Conservation (phyloP, 2,329 filamentous ascomycete genomes). For the Neophaeococcomyces mojaviensis region DNA sequence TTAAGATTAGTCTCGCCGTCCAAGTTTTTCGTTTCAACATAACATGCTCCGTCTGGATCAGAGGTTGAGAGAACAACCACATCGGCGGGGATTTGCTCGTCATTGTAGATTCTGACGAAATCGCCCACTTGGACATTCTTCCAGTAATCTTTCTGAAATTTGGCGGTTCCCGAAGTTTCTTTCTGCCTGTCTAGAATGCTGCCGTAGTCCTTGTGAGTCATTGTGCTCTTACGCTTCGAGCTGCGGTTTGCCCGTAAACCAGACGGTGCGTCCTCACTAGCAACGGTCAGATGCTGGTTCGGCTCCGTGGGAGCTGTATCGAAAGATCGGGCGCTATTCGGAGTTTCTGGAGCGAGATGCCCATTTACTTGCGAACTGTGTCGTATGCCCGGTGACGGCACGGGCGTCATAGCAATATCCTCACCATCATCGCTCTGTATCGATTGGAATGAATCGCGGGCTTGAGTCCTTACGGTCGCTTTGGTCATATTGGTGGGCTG, state of each 20-base stretch:
- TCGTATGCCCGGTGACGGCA: slow-evolving; percentile 56
- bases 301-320: slow-evolving; percentile 20
- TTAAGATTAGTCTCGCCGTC: slow-evolving; percentile 98
- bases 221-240: slow-evolving; percentile 16
- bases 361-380: slow-evolving; percentile 12
- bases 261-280: slow-evolving; percentile 15
- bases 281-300: slow-evolving; percentile 4
- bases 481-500: slow-evolving; percentile 60
- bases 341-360: slow-evolving; percentile 16
- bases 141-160: slow-evolving; percentile 91
- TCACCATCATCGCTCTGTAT: slow-evolving; percentile 43
- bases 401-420: slow-evolving; percentile 92
- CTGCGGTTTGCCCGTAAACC: slow-evolving; percentile 12
- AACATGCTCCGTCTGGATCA: slow-evolving; percentile 88
- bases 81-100: slow-evolving; percentile 91
- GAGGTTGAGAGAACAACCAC: slow-evolving; percentile 88
- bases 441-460: slow-evolving; percentile 46
- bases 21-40: slow-evolving; percentile 95
- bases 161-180: slow-evolving; percentile 59
- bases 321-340: slow-evolving; percentile 24
- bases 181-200: slow-evolving; percentile 67
- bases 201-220: slow-evolving; percentile 50
- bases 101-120: slow-evolving; percentile 92
- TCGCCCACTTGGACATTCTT: slow-evolving; percentile 93
- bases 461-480: slow-evolving; percentile 47